Base-by-base conservation (phyloP, 345 rosid species). In the Trapa bicornis region DNA sequence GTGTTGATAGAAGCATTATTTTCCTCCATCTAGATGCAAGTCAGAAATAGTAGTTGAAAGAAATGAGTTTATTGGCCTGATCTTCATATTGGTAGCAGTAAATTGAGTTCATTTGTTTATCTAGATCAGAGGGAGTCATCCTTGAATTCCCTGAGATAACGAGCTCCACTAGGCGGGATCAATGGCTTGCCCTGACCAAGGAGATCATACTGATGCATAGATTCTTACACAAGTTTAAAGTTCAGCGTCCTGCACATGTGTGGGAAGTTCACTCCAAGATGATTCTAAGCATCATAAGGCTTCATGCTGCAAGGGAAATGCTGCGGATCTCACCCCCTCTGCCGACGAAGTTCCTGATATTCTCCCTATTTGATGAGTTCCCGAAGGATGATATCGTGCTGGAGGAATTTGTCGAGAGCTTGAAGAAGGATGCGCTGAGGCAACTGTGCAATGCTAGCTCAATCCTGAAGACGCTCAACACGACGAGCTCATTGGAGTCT, bases 121-220 rank as follows among this genome's bases (percentile, higher is more conserved):
- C 15, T 68, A 89, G 97, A 64, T 81, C 85, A 41, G 96, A 90
- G 70, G 96, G 81, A 69, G 76, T 94, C 60, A 81, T 91, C 65
- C 76, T 94, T 63, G 99, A 89, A 81, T 94, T 94, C 75, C 97
- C 99, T 0, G 99, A 89, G 89, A 70, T 91, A 74, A 91, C 96
- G 39, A 87, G 97, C 79, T 91, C 96, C 48, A 94, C 95, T 0
- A 91, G 99, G 75, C 81, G 96, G n/a, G 89, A 87, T 65, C 97
- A 86, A 68, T 91, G 96, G 99, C 88, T 91, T 37, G 87, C 88
- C 48, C 81, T 91, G 37, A 70, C 74, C 0, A 89, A 83, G 72
- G 97, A 94, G 71, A 58, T 94, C 66, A 75, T 85, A 72, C 60
- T 88, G 57, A 78, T 87, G 92, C 97, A 91, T 78, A 82, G 75